Evolutionary conservation across 2,329 filamentous ascomycete species (phyloP), one percentile per base, ranked within the genome.

Genomic region (Botrytis deweyae): DNA sequence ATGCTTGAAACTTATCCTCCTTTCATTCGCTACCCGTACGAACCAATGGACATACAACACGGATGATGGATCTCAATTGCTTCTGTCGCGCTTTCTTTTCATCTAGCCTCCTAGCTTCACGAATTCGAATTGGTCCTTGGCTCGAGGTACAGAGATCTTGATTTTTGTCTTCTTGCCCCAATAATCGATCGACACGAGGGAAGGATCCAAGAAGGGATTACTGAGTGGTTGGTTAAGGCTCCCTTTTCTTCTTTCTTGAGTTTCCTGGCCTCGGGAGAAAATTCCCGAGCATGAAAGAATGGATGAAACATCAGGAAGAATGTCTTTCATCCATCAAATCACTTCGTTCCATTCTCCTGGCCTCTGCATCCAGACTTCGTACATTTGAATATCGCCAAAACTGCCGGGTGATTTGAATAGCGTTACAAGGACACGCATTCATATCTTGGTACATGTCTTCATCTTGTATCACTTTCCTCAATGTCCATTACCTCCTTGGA

Each of bases 281-380:
- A 55, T 29, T 18, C 65, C 44, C 25, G 12, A 14, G 29, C 38
- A 63, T 29, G 44, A 36, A 49, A 46, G 42, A 25, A 49, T 66
- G 64, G 22, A 66, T 66, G 64, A 12, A 49, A 65, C 63, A 36
- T 14, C 40, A 65, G 40, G 62, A 64, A 64, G 25, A 65, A 36
- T 49, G 20, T 49, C 63, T 66, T 66, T 66, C 64, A 52, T 38
- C 44, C 64, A 52, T 40, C 64, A 52, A 52, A 52, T 67, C 44
- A 67, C 8, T 44, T 38, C n/a, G 25, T 64, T 29, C 62, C 38
- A 44, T 29, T 38, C 25, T 29, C 5, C 16, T 42, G 25, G n/a
- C 1, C 14, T 44, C 62, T 44, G 38, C 38, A 29, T 67, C 49
- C 22, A 49, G 42, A 49, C 46, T 7, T 29, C 18, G 29, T 38